Base-by-base conservation (phyloP, 2,329 filamentous ascomycete species). In the Chalara sp. region DNA sequence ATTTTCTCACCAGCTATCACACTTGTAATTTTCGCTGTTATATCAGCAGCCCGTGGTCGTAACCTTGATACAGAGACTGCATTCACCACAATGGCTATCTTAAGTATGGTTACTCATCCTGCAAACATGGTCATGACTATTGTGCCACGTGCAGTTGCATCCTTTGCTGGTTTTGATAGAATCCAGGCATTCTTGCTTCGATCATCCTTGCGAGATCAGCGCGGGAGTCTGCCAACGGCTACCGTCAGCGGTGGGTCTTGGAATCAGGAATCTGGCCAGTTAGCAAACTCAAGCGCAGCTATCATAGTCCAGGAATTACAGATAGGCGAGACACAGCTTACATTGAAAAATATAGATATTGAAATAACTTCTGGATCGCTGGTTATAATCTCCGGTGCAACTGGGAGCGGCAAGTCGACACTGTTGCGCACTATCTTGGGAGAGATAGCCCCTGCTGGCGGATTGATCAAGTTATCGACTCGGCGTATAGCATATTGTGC, bases 401-500 rank as follows among this genome's bases (percentile, higher is more conserved):
- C 63, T 1, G 64, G 64, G 1, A 49, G 51, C 13, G 67, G 66
- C 1, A 70, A 68, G 51, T 60, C 65, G 1, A 61, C 57, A 2
- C 55, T 69, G 3, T 49, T 59, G 6, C 52, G 56, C 2, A 59
- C 61, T 6, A 53, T 67, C 6, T 49, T 69, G 5, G 66, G 67
- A 11, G 67, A 69, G 48, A 32, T 65, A 1, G 4, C 50, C 1
- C 52, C 57, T 5, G 28, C 49, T 1, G 6, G 39, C 5, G 68
- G 68, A 5, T 52, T 50, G 1, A 57, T 72, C 6, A 45, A 42
- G 0, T 4, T 68, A 2, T 57, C 60, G 4, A 62, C 66, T 0
- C 52, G 47, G 42, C 53, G 49, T 6, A 64, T 70, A 37, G 66
- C 55, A 6, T 72, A 70, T 44, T 70, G 67, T 49, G 56, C 66